Percentiles rank a stretch among this genome's conserved stretches.
phyloP scores from a whole-genome alignment of 306 rosid species.

The Vicia sativa region DNA sequence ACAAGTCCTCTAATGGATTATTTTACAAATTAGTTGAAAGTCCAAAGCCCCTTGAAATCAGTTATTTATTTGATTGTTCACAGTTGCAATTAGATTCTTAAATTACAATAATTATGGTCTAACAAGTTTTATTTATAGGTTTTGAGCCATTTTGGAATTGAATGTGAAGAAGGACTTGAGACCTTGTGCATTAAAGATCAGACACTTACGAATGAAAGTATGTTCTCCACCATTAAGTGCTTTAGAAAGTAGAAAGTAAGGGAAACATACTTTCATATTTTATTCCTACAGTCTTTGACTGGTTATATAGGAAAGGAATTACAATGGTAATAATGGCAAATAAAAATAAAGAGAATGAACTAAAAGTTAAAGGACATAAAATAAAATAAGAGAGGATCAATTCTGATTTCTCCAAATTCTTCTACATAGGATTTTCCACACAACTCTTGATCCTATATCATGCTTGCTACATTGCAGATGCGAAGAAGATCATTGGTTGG shows the following conservation, averaged over 20 bases:
- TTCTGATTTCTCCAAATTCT: not conserved
- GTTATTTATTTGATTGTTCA: conserved; percentile 29
- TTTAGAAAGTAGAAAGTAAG: not conserved
- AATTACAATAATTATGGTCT: conserved; percentile 20
- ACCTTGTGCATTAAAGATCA: conserved; percentile 72
- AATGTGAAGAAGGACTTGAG: conserved; percentile 84
- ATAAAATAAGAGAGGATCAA: not conserved
- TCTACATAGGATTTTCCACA: not conserved
- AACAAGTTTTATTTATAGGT: conserved; percentile 53
- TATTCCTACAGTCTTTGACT: not conserved
- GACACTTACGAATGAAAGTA: conserved; percentile 82
- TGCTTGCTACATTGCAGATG: conserved; percentile 58
- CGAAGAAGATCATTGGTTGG: conserved; percentile 92
- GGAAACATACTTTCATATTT: too few relatives aligned
- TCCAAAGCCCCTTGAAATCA: not conserved
- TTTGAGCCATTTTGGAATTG: conserved; percentile 71
- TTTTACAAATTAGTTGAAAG: not conserved
- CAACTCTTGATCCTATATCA: conserved; percentile 22
- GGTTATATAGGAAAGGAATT: not conserved
- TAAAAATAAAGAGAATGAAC: not conserved
- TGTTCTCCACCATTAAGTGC: conserved; percentile 39
- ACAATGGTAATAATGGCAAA: not conserved
- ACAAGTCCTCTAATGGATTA: not conserved
- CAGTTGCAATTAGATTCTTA: conserved; percentile 17
- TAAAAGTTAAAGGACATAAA: not conserved